These are phyloP conservation scores for Neofusicoccum sp. DNA, from an alignment of 2,329 filamentous ascomycete species.

Conservation along the genomic window DNA sequence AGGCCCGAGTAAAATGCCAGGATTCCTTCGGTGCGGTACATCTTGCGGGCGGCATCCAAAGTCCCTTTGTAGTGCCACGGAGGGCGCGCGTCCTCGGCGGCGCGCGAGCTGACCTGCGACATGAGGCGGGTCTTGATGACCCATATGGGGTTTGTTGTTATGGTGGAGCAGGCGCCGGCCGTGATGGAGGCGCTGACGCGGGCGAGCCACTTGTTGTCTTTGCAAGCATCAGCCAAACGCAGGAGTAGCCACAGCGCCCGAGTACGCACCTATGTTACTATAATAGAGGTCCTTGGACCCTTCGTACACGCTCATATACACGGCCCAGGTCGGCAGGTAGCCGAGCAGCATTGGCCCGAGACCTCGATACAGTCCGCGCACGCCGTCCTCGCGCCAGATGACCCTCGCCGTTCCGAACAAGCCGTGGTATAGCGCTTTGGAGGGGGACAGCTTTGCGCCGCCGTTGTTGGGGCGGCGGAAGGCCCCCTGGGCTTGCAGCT, in stretches of 20 bases:
- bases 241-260: slow-evolving; percentile 21
- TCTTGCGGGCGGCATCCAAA: slow-evolving; percentile 87
- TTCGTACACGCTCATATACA: slow-evolving; percentile 97
- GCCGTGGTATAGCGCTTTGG: slow-evolving; percentile 70
- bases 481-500: slow-evolving; percentile 90
- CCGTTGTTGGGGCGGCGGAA: slow-evolving; percentile 59
- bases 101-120: slow-evolving; percentile 73
- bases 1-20: slow-evolving; percentile 93
- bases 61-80: slow-evolving; percentile 92
- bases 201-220: slow-evolving; percentile 73
- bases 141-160: slow-evolving; percentile 97
- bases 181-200: slow-evolving; percentile 88
- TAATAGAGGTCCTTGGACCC: slow-evolving; percentile 74
- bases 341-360: slow-evolving; percentile 92
- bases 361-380: slow-evolving; percentile 88
- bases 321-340: slow-evolving; percentile 96
- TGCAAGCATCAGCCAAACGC: slow-evolving; percentile 41
- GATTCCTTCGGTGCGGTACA: slow-evolving; percentile 89
- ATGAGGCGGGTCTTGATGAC: slow-evolving; percentile 98
- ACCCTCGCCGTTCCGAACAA: slow-evolving; percentile 80
- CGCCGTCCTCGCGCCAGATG: slow-evolving; percentile 85
- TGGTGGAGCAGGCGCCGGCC: slow-evolving; percentile 87
- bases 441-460: slow-evolving; percentile 37
- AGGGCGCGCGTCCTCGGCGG: slow-evolving; percentile 57
- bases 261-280: slow-evolving; percentile 54